phyloP scores from a whole-genome alignment of 129 eudicot genomes.

The Pittosporum tobira region DNA sequence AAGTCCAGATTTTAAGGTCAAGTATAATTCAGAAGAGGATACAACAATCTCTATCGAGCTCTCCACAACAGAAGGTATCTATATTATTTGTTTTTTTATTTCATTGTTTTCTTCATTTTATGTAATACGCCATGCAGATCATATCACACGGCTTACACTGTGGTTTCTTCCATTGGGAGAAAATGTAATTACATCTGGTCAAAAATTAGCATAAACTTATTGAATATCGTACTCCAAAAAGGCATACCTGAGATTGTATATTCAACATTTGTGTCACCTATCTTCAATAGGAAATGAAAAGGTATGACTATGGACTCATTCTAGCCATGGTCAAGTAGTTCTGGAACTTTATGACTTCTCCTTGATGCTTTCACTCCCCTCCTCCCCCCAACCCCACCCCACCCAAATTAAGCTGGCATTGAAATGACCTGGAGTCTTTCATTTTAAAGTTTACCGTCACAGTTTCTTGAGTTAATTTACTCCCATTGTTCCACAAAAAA shows the following conservation, averaged over 20 bases:
- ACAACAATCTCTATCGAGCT: conserved; percentile 7
- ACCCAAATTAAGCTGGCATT: too few species aligned
- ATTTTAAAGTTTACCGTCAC: neutral
- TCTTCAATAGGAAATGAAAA: neutral
- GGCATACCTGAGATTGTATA: neutral
- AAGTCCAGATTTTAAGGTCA: conserved; percentile 13
- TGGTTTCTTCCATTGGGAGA: neutral
- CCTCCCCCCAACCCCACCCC: neutral
- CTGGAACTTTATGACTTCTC: neutral
- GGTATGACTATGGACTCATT: conserved; percentile 1
- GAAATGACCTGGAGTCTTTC: too few species aligned
- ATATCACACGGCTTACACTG: neutral
- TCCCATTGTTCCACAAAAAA: too few species aligned
- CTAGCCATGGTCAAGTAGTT: conserved; percentile 3
- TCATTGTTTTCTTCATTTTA: neutral
- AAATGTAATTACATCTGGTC: neutral
- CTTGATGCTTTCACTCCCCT: neutral
- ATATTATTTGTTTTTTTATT: neutral
- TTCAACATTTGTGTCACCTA: conserved; percentile 18
- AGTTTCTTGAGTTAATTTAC: neutral
- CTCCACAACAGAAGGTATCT: conserved; percentile 26
- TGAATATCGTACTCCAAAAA: too few species aligned
- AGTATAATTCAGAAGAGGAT: conserved; percentile 13
- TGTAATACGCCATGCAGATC: neutral
- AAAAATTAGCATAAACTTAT: neutral